Conservation (phyloP, 78 protist genomes). For the Tieghemostelium lacteum region DNA sequence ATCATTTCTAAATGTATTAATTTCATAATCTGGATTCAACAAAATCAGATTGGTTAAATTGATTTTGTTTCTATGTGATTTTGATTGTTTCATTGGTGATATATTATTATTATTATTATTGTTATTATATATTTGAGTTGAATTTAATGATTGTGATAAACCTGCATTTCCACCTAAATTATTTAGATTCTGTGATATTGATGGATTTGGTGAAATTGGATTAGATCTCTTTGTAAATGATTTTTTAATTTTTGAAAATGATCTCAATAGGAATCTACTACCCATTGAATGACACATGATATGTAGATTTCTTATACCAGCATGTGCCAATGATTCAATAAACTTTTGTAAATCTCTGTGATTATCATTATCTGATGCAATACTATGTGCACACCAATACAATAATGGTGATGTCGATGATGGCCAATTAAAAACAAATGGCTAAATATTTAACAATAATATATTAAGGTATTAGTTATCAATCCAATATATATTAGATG, state of each 20-base stretch:
- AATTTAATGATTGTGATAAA: background rate
- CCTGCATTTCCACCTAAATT: background rate
- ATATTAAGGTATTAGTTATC: background rate
- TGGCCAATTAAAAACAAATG: slow-evolving; percentile 82
- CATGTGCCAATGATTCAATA: slow-evolving; percentile 43
- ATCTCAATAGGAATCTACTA: slow-evolving; percentile 47
- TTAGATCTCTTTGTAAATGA: slow-evolving; percentile 38
- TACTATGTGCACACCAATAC: slow-evolving; percentile 73
- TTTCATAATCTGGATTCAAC: slow-evolving; percentile 79
- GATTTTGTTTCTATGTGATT: background rate
- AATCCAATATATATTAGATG: slow-evolving; percentile 29
- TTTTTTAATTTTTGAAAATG: slow-evolving; percentile 44
- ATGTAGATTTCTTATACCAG: slow-evolving; percentile 68
- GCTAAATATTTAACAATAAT: background rate
- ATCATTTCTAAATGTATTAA: slow-evolving; percentile 59
- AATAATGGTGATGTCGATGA: slow-evolving; percentile 40
- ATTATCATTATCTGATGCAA: slow-evolving; percentile 62
- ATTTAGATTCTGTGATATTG: background rate
- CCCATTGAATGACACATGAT: slow-evolving; percentile 81
- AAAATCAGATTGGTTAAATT: slow-evolving; percentile 57
- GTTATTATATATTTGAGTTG: background rate
- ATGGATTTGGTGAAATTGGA: slow-evolving; percentile 11
- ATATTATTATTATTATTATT: background rate
- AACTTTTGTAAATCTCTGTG: slow-evolving; percentile 67
- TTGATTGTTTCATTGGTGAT: background rate